Evolutionary conservation across 805 yeast genomes (phyloP).

Genomic region (Lipomyces sp.): DNA sequence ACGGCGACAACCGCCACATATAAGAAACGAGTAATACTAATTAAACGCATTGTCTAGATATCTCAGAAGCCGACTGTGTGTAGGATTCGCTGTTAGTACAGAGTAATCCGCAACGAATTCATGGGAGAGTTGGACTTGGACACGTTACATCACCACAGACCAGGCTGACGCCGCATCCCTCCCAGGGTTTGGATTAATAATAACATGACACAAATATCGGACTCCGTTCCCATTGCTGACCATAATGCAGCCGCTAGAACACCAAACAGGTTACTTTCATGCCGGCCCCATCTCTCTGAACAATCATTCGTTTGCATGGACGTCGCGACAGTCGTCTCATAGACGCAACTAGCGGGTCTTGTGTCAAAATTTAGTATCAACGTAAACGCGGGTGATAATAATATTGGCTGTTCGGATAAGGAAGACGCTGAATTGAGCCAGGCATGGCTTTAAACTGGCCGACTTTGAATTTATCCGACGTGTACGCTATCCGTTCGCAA

Average conservation of each 20-base stretch:
- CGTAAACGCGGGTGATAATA: not conserved
- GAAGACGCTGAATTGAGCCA: not conserved
- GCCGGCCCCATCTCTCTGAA: too few relatives aligned
- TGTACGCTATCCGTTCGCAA: conserved; percentile 39
- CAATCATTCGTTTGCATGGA: too few relatives aligned
- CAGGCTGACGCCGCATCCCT: too few relatives aligned
- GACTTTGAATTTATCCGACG: not conserved
- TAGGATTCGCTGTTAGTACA: not conserved
- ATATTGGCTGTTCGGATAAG: not conserved
- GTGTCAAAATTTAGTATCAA: not conserved
- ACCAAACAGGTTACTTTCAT: too few relatives aligned
- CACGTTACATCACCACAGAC: too few relatives aligned
- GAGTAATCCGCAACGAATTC: not conserved
- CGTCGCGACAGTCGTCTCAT: too few relatives aligned
- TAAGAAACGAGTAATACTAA: conserved; percentile 6
- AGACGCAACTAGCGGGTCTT: not conserved
- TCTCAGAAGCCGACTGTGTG: not conserved
- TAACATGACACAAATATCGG: too few relatives aligned
- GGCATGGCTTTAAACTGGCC: conserved; percentile 23
- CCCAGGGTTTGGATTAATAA: too few relatives aligned
- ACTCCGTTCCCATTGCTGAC: too few relatives aligned
- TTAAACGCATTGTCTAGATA: conserved; percentile 15
- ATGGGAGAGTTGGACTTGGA: not conserved
- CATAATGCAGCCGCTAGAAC: too few relatives aligned
- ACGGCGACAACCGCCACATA: conserved; percentile 13